Percentiles rank a stretch among this genome's conserved stretches.
phyloP scores from a whole-genome alignment of 768 basidiomycete species.

The Russula ochroleuca region DNA sequence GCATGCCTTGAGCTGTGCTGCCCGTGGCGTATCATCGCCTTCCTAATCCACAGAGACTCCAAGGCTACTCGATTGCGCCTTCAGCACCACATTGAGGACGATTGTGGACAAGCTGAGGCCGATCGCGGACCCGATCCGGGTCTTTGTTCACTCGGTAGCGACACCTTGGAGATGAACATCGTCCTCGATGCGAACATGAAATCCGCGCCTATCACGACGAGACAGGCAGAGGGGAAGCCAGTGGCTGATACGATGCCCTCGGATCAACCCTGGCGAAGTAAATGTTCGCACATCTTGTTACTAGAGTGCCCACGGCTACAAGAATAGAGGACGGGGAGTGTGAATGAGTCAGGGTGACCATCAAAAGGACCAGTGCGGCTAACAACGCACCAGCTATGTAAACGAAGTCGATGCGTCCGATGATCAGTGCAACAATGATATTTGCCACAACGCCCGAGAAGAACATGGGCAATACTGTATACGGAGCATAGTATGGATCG shows the following conservation, averaged over 20 bases:
- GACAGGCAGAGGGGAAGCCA: slow-evolving; percentile 62
- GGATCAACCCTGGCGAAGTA: slow-evolving; percentile 67
- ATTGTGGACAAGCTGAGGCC: slow-evolving; percentile 71
- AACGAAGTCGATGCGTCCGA: slow-evolving; percentile 51
- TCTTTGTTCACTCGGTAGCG: slow-evolving; percentile 68
- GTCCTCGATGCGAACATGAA: slow-evolving; percentile 72
- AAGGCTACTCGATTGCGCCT: slow-evolving; percentile 32
- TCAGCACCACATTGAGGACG: slow-evolving; percentile 55
- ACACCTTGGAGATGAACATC: slow-evolving; percentile 66
- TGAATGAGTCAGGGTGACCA: not conserved
- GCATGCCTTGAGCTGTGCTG: slow-evolving; percentile 51
- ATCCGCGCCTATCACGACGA: slow-evolving; percentile 71
- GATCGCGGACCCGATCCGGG: slow-evolving; percentile 66
- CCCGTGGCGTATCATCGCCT: slow-evolving; percentile 33
- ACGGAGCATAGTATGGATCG: slow-evolving; percentile 59
- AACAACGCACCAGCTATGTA: slow-evolving; percentile 50
- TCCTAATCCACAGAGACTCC: slow-evolving; percentile 35
- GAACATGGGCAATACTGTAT: slow-evolving; percentile 71
- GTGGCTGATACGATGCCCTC: slow-evolving; percentile 64
- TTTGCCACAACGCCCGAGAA: slow-evolving; percentile 63
- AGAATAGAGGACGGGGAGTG: not conserved
- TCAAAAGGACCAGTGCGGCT: not conserved
- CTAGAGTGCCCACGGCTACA: slow-evolving; percentile 49
- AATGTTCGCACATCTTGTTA: slow-evolving; percentile 55
- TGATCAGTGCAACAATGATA: slow-evolving; percentile 57